Evolutionary conservation across 2,329 filamentous ascomycete species (phyloP), one percentile per base, ranked within the genome.

Genomic region (Ophiosphaerella narmari): DNA sequence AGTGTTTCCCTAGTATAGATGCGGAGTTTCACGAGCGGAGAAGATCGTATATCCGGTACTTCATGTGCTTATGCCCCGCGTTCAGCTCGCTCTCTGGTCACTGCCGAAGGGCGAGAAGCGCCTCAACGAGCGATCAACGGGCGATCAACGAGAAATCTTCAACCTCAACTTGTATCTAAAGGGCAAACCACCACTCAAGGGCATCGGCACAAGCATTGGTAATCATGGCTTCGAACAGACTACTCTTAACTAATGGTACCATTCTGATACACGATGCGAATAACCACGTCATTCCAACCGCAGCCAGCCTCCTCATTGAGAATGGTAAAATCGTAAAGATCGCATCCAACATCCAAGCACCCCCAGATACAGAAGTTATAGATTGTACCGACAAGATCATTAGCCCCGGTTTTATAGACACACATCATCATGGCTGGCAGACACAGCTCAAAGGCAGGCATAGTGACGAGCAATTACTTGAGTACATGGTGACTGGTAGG

Each of bases 401-500:
- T 47, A 77, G 77, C 0, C 82, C 82, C 0, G 82, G 39, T 16
- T 50, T 53, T 29, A 71, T 84, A 45, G 80, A 84, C 63, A 83
- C 80, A 0, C 82, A 84, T 53, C 77, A 78, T 2, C 65, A 69
- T 52, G 50, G 59, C 32, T 64, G 82, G 82, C 80, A 85, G 59
- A 83, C 82, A 0, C 80, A 76, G 8, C 77, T 80, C 55, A 82
- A 81, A 55, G 82, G 81, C 0, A 61, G 84, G 1, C 79, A 65
- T 6, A 77, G 80, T 2, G 80, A 85, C 55, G 77, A 79, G 3
- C 61, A 68, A 2, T 55, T 80, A n/a, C 32, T 78, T 3, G 70
- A 79, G 21, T 80, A 80, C 51, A 65, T 77, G 61, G 54, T 67
- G 5, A 57, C 65, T 39, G 74, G 75, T 76, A 45, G 36, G 52